A percentile compares a stretch with the other conserved stretches of the same genome.
These are phyloP conservation scores for Tolypocladium sp. DNA, from an alignment of 2,329 filamentous ascomycete species.

Conservation along the genomic window DNA sequence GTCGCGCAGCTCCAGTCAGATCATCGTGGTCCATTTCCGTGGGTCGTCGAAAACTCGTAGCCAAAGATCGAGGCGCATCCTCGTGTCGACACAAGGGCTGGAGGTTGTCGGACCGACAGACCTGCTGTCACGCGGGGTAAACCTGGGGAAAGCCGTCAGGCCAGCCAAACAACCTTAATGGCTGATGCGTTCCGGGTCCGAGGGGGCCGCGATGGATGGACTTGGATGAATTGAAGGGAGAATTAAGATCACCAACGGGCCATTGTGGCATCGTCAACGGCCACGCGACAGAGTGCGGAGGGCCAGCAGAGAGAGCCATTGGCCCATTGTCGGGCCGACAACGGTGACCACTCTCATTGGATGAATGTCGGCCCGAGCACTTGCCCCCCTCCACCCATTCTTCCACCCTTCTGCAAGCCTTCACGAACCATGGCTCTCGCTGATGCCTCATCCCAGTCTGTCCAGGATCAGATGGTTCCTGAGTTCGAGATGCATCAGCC, in stretches of 20 bases:
- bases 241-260: too few relatives aligned
- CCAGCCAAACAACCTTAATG: not conserved
- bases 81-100: not conserved
- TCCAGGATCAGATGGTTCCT: not conserved
- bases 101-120: not conserved
- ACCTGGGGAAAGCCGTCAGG: not conserved
- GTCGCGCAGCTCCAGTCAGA: not conserved
- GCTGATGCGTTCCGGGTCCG: not conserved
- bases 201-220: too few relatives aligned
- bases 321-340: not conserved
- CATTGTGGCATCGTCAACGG: not conserved
- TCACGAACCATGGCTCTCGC: too few relatives aligned
- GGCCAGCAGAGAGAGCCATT: not conserved
- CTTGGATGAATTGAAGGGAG: too few relatives aligned
- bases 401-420: too few relatives aligned
- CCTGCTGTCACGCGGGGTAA: not conserved
- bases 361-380: not conserved
- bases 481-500: not conserved
- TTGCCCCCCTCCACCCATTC: not conserved
- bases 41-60: not conserved
- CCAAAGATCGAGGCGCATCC: not conserved
- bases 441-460: too few relatives aligned
- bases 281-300: not conserved
- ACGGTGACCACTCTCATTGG: too few relatives aligned
- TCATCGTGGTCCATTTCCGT: not conserved